Evolutionary conservation across 2,329 filamentous ascomycete genomes (phyloP).

Genomic region (Venturia pyrina): DNA sequence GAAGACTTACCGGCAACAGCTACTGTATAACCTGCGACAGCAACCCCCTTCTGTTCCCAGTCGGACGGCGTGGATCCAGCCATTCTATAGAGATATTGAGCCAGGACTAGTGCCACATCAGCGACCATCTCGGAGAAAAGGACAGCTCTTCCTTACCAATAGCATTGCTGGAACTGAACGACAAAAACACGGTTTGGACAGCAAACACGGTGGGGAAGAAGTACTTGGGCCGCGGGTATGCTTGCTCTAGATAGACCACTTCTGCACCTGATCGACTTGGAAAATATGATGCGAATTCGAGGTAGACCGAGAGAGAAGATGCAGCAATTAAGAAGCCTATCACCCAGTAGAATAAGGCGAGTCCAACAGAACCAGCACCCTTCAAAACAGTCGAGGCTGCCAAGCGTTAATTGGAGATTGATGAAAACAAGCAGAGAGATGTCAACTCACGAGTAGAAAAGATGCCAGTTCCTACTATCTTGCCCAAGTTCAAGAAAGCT

Average conservation of each 20-base stretch:
- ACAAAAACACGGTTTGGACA: neutral
- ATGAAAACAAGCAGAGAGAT: neutral
- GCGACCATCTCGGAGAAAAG: neutral
- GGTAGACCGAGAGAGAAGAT: neutral
- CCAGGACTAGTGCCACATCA: slow-evolving; percentile 36
- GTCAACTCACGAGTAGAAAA: slow-evolving; percentile 8
- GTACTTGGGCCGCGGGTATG: slow-evolving; percentile 7
- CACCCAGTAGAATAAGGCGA: slow-evolving; percentile 9
- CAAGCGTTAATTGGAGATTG: neutral
- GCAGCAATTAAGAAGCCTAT: slow-evolving; percentile 10
- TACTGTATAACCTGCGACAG: slow-evolving; percentile 43
- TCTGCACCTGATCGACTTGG: slow-evolving; percentile 21
- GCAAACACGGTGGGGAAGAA: neutral
- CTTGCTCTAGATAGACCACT: slow-evolving; percentile 10
- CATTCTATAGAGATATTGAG: slow-evolving; percentile 47
- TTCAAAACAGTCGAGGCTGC: neutral
- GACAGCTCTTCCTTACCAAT: neutral
- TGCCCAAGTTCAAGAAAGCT: slow-evolving; percentile 8
- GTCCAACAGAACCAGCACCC: slow-evolving; percentile 11
- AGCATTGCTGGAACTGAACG: slow-evolving; percentile 1
- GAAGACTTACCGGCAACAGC: slow-evolving; percentile 41
- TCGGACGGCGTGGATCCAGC: neutral
- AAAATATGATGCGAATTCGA: slow-evolving; percentile 11
- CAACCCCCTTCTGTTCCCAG: slow-evolving; percentile 4
- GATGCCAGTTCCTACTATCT: slow-evolving; percentile 12